Conservation (phyloP, 345 rosid species). For the Boechera stricta region DNA sequence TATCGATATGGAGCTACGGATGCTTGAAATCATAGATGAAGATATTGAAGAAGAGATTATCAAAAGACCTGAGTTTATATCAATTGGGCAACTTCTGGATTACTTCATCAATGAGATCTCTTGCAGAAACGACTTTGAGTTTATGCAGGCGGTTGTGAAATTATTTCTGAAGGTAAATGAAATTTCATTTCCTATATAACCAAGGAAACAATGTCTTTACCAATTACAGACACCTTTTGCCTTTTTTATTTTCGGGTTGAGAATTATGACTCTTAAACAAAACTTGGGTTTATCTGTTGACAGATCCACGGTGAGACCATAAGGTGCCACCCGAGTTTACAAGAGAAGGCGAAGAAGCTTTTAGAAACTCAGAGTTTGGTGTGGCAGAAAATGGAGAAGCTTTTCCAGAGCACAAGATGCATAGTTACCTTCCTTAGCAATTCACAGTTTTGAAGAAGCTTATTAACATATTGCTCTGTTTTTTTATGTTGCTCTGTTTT, state of each 20-base stretch:
- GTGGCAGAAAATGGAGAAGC: slow-evolving; percentile 84
- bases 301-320: slow-evolving; percentile 95
- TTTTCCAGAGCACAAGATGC: slow-evolving; percentile 92
- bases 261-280: background rate
- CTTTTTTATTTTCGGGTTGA: background rate
- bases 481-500: background rate
- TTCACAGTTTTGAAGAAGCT: slow-evolving; percentile 70
- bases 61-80: slow-evolving; percentile 65
- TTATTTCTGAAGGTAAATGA: slow-evolving; percentile 83
- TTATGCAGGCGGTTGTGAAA: slow-evolving; percentile 80
- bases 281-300: slow-evolving; percentile 15
- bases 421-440: slow-evolving; percentile 89
- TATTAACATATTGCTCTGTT: slow-evolving; percentile 13
- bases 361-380: slow-evolving; percentile 69
- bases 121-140: slow-evolving; percentile 80
- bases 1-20: slow-evolving; percentile 83
- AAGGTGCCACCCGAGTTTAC: slow-evolving; percentile 65
- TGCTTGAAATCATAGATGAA: slow-evolving; percentile 93
- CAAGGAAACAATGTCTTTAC: background rate
- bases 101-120: slow-evolving; percentile 78
- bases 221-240: background rate
- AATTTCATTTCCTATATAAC: slow-evolving; percentile 14
- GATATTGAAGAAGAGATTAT: slow-evolving; percentile 63
- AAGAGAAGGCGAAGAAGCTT: slow-evolving; percentile 72
- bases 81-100: slow-evolving; percentile 72